Percentiles rank a stretch among this genome's conserved stretches.
Conservation (phyloP, 1,139 yeast genomes). For the Yamadazyma epiphylla region DNA sequence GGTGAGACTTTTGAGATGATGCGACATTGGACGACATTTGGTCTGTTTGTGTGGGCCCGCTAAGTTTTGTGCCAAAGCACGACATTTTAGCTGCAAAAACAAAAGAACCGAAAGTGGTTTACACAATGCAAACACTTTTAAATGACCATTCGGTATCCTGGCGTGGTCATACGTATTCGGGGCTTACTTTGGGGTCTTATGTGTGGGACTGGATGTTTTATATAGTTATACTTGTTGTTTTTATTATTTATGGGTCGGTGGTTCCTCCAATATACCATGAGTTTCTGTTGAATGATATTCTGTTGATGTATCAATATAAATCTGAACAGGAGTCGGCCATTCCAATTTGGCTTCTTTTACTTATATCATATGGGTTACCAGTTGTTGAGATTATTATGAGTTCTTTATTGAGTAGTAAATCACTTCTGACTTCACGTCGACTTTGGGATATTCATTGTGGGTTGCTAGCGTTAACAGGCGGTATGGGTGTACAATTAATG, state of each 20-base stretch:
- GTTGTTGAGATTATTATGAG: conserved; percentile 21
- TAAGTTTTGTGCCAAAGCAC: not conserved
- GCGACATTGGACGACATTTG: not conserved
- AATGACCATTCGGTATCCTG: conserved; percentile 4
- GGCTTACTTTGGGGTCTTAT: conserved; percentile 28
- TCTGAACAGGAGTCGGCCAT: conserved; percentile 29
- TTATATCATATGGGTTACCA: conserved; percentile 30
- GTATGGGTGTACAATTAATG: conserved; percentile 36
- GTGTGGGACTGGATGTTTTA: conserved; percentile 33
- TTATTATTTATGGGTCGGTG: conserved; percentile 28
- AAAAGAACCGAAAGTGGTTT: too few relatives aligned
- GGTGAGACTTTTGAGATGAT: not conserved
- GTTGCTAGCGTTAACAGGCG: conserved; percentile 34
- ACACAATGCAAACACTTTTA: conserved; percentile 5
- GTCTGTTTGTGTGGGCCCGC: not conserved
- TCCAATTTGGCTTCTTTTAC: conserved; percentile 26
- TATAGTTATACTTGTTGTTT: conserved; percentile 16
- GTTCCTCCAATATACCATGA: conserved; percentile 39
- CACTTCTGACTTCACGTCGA: conserved; percentile 20
- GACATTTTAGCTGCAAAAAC: not conserved
- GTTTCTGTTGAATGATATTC: conserved; percentile 31
- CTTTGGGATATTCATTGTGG: conserved; percentile 43
- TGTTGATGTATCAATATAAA: conserved; percentile 29
- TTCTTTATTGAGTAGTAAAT: conserved; percentile 14
- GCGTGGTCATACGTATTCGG: conserved; percentile 15